A percentile compares a stretch with the other conserved stretches of the same genome.
Evolutionary conservation across 2,329 filamentous ascomycete genomes (phyloP).

Genomic region (Xylaria sp.): DNA sequence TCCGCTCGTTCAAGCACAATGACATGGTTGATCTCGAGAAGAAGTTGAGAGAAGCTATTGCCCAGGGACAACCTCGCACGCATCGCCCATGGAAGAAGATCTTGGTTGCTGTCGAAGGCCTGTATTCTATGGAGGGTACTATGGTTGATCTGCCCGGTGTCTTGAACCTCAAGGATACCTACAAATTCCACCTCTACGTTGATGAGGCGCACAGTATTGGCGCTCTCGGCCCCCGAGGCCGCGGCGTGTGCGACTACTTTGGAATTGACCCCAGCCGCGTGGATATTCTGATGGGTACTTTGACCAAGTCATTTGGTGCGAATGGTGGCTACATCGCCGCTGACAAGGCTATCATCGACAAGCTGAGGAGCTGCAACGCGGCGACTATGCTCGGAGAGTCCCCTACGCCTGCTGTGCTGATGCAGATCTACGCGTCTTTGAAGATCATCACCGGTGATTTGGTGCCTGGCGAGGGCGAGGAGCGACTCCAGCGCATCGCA

Average conservation of each 20-base stretch:
- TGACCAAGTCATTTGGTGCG: constrained; percentile 98
- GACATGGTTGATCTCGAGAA: constrained; percentile 88
- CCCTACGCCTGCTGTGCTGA: constrained; percentile 83
- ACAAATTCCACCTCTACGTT: constrained; percentile 95
- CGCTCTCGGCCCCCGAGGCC: constrained; percentile 84
- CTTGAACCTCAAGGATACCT: constrained; percentile 85
- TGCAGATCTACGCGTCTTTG: constrained; percentile 87
- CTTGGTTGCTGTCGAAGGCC: constrained; percentile 89
- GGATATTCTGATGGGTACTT: constrained; percentile 96
- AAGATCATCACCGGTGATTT: constrained; percentile 89
- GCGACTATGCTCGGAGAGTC: constrained; percentile 87
- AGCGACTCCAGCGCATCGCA: constrained; percentile 91
- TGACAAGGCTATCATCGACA: constrained; percentile 89
- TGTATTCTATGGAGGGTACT: constrained; percentile 99
- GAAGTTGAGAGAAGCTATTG: constrained; percentile 87
- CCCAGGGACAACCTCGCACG: constrained; percentile 96
- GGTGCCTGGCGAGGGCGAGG: constrained; percentile 88
- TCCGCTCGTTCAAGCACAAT: constrained; percentile 97
- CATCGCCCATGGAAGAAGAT: constrained; percentile 99
- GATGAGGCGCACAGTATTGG: constrained; percentile 97
- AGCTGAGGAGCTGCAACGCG: constrained; percentile 84
- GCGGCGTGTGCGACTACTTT: constrained; percentile 97
- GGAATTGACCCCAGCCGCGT: constrained; percentile 85
- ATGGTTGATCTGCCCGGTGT: constrained; percentile 97
- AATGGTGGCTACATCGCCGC: constrained; percentile 96